Conservation (phyloP, 1,284 basidiomycete species). For the Peniophora sp. region DNA sequence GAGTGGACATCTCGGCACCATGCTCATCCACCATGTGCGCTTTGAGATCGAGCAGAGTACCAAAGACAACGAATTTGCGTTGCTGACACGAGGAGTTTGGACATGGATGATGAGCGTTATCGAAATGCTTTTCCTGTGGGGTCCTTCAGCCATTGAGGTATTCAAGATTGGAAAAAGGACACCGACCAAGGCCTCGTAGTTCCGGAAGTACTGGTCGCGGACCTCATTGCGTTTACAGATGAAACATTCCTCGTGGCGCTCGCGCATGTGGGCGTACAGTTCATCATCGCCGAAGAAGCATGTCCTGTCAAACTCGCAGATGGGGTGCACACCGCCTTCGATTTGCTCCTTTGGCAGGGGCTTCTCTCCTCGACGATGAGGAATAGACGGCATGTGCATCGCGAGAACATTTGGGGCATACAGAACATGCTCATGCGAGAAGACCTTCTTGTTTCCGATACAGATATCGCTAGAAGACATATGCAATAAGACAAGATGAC, state of each 20-base stretch:
- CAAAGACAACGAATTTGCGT: slow-evolving; percentile 94
- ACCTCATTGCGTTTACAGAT: slow-evolving; percentile 81
- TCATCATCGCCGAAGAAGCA: slow-evolving; percentile 92
- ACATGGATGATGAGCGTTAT: slow-evolving; percentile 72
- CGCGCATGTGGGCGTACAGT: slow-evolving; percentile 90
- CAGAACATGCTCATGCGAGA: slow-evolving; percentile 89
- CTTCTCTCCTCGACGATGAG: slow-evolving; percentile 37
- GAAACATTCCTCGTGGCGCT: slow-evolving; percentile 94
- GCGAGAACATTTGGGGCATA: slow-evolving; percentile 69
- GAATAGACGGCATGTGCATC: slow-evolving; percentile 73
- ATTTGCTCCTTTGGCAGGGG: slow-evolving; percentile 41
- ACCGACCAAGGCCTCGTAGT: slow-evolving; percentile 68
- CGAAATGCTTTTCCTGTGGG: slow-evolving; percentile 63
- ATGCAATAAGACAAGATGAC: background rate
- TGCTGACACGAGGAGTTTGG: slow-evolving; percentile 67
- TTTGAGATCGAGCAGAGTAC: slow-evolving; percentile 81
- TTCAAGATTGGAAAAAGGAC: background rate
- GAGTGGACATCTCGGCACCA: slow-evolving; percentile 69
- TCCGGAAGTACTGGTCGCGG: slow-evolving; percentile 81
- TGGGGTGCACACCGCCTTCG: slow-evolving; percentile 69
- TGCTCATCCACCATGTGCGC: slow-evolving; percentile 89
- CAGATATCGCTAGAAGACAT: slow-evolving; percentile 67
- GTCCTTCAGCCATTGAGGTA: background rate
- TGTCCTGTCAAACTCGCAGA: slow-evolving; percentile 88
- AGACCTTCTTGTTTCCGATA: slow-evolving; percentile 87